Evolutionary conservation across 305 asterid species (phyloP), one percentile per base, ranked within the genome.

Genomic region (Andrographis paniculata): DNA sequence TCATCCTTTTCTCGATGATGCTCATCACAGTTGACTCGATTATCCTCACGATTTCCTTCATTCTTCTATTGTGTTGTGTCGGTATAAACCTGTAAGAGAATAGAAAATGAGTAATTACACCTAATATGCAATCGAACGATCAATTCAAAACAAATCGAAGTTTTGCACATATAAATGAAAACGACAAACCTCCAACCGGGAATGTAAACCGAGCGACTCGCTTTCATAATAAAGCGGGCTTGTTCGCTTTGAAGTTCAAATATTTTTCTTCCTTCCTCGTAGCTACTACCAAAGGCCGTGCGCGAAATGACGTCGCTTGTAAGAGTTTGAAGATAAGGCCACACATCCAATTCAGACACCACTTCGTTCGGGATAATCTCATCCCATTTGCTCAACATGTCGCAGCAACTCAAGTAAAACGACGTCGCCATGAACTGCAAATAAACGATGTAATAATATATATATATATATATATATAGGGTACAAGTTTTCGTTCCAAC

Each of bases 261-360:
- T 55, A 78, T 73, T 52, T 42, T 73, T 42, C 67, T 55, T 2
- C 87, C 93, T 62, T 81, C 75, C 39, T 66, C 65, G 45, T 68
- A 78, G 55, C 43, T 62, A 36, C 80, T 78, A 0, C 83, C 88
- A 48, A 82, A 78, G 3, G 93, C 88, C 10, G 85, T 69, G 1
- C 83, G 69, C 1, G 94, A 73, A 48, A 81, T 75, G 0, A 61
- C 78, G 51, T 81, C 87, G n/a, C 78, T 33, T 1, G 74, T 45
- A 49, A 81, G 5, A 28, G 48, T 21, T 40, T 56, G 73, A 60
- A 80, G 77, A 48, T 20, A 50, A 35, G 87, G 84, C 74, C 68
- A 69, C 44, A 77, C 74, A 55, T 80, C 84, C 20, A 80, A 8
- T 42, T 77, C 92, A 19, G 44, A 24, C 0, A 36, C 56, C 50